Evolutionary conservation across 1,284 basidiomycete species (phyloP), one percentile per base, ranked within the genome.

Genomic region (Tilletia setariae): DNA sequence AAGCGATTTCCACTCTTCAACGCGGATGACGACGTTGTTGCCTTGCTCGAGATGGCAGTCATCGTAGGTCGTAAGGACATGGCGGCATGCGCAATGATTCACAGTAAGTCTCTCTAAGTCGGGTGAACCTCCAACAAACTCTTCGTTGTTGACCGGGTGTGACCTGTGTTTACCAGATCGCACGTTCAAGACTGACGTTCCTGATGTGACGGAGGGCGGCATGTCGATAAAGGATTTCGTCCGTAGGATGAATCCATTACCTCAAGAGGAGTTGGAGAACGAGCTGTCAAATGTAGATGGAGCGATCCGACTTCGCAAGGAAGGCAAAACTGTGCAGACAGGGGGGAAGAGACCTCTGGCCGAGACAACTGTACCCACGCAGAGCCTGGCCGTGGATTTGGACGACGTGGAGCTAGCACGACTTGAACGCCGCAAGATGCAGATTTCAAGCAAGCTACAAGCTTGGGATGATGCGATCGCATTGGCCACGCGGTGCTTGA

Each of bases 1-100:
- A 88, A 89, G 69, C 95, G 96, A 75, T 99, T 98, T 78, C 95
- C 95, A 0, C 84, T 98, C 25, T 95, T 98, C 85, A 92, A 94
- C 79, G 93, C 94, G 30, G 91, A 88, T 78, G 94, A 98, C 81
- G 95, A 99, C 81, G 88, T 90, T 40, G 95, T 98, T 82, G 95
- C 95, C 4, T 85, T 98, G 46, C 90, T 98, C 88, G 95, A 99
- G 84, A 91, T 98, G 67, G 90, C 92, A 4, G 86, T 89, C 13
- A 89, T 99, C 63, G 89, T 98, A 75, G 96, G 95, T 2, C 88
- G 88, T 70, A 86, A 86, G 71, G 87, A 88, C 64, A 93, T 97
- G 88, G 94, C 95, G 82, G 89, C 88, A 76, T 88, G 89, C 51
- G 94, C 94, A 0, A 88, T 91, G 47, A 82, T 98, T 64, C 95